Conservation (phyloP, 139 green algal genomes). For the Chlorella ohadii region DNA sequence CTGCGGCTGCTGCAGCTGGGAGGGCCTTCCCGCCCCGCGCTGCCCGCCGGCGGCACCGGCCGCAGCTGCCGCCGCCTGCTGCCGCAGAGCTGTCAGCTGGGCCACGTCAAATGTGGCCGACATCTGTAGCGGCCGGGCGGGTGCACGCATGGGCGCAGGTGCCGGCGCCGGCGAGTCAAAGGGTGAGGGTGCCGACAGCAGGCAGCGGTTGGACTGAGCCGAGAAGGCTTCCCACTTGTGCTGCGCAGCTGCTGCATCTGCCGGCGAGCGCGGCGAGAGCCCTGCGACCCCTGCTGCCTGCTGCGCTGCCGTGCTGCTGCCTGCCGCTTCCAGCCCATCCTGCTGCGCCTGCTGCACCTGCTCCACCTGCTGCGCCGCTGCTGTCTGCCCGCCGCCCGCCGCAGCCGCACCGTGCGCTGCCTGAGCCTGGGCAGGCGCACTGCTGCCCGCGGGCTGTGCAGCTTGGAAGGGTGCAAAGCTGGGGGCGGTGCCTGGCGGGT, state of each 20-base stretch:
- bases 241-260: neutral
- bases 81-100: neutral
- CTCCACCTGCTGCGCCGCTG: neutral
- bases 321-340: neutral
- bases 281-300: neutral
- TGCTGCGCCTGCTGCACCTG: neutral
- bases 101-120: neutral
- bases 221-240: constrained; percentile 1
- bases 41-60: neutral
- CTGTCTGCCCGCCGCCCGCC: neutral
- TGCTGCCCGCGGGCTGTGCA: neutral
- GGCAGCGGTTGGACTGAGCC: neutral
- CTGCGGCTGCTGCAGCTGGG: neutral
- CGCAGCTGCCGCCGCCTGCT: neutral
- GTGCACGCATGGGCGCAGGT: neutral
- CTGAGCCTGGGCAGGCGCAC: neutral
- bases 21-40: neutral
- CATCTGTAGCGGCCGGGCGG: neutral
- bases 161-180: neutral
- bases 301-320: neutral
- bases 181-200: neutral
- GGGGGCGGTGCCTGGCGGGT: neutral
- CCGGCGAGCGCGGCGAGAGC: neutral
- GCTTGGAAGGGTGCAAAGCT: neutral
- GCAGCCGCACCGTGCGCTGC: neutral